phyloP scores from a whole-genome alignment of 1,284 basidiomycete species.

The Agroathelia rolfsii region DNA sequence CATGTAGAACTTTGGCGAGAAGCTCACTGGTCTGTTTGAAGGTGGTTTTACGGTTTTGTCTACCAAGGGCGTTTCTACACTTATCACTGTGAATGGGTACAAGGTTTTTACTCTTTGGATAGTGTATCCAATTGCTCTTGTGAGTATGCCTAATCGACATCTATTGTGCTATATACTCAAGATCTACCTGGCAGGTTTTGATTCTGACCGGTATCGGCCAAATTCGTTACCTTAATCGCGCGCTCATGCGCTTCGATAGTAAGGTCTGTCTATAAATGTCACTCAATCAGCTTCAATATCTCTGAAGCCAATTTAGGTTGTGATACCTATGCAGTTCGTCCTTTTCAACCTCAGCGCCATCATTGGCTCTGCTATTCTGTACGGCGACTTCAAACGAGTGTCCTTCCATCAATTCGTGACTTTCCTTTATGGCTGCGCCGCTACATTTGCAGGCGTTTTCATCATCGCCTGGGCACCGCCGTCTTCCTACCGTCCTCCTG shows the following conservation, averaged over 20 bases:
- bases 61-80: constrained; percentile 86
- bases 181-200: constrained; percentile 45
- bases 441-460: constrained; percentile 83
- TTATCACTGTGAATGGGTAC: constrained; percentile 71
- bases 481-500: constrained; percentile 14
- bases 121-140: constrained; percentile 65
- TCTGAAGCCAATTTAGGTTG: constrained; percentile 40
- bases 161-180: constrained; percentile 9
- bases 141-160: constrained; percentile 20
- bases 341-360: constrained; percentile 84
- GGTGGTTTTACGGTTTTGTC: constrained; percentile 92
- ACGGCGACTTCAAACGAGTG: constrained; percentile 82
- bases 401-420: constrained; percentile 76
- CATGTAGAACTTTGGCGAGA: no score
- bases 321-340: constrained; percentile 93
- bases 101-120: constrained; percentile 70
- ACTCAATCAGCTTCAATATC: not conserved
- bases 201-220: constrained; percentile 78
- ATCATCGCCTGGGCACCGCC: constrained; percentile 55
- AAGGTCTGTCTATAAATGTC: constrained; percentile 52
- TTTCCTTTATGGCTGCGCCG: constrained; percentile 76
- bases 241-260: constrained; percentile 82
- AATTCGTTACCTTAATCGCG: constrained; percentile 85
- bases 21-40: no score
- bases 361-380: constrained; percentile 86